phyloP scores from a whole-genome alignment of 2,329 filamentous ascomycete species.

The Alternaria sp. region DNA sequence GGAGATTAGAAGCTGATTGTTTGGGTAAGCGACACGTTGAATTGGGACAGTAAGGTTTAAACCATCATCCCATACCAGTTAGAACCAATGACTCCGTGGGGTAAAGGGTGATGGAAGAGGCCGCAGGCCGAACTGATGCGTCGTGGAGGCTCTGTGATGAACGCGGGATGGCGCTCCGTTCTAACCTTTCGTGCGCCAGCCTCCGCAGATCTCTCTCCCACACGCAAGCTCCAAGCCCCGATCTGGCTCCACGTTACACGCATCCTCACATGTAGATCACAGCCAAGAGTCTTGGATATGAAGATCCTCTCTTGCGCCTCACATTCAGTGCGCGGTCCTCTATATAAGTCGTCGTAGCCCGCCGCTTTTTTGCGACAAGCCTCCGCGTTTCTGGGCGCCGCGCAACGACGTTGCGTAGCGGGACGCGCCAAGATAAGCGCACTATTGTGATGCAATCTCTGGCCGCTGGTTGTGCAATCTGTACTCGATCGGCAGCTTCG shows the following conservation, averaged over 20 bases:
- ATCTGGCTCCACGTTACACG: slow-evolving; percentile 2
- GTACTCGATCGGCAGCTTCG: slow-evolving; percentile 7
- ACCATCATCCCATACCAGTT: not conserved
- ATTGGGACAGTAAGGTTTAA: slow-evolving; percentile 1
- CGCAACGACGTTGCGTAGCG: slow-evolving; percentile 10
- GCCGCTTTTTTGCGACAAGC: slow-evolving; percentile 15
- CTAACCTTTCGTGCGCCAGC: slow-evolving; percentile 8
- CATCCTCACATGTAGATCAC: slow-evolving; percentile 5
- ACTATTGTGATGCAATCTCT: slow-evolving; percentile 5
- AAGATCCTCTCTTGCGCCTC: slow-evolving; percentile 12
- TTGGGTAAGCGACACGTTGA: not conserved
- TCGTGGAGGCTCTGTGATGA: slow-evolving; percentile 6
- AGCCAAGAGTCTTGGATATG: slow-evolving; percentile 12
- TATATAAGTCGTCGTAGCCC: not conserved
- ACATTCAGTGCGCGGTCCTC: slow-evolving; percentile 2
- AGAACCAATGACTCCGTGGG: not conserved
- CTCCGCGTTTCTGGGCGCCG: slow-evolving; percentile 18
- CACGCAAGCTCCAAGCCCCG: slow-evolving; percentile 1
- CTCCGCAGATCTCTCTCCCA: slow-evolving; percentile 3
- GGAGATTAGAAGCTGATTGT: not conserved
- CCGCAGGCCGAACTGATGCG: not conserved
- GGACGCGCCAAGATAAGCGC: slow-evolving; percentile 9
- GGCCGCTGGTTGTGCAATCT: slow-evolving; percentile 1
- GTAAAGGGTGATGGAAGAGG: not conserved
- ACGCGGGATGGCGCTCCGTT: slow-evolving; percentile 7